phyloP scores from a whole-genome alignment of 2,329 filamentous ascomycete species.

The Paraphoma chrysanthemicola region DNA sequence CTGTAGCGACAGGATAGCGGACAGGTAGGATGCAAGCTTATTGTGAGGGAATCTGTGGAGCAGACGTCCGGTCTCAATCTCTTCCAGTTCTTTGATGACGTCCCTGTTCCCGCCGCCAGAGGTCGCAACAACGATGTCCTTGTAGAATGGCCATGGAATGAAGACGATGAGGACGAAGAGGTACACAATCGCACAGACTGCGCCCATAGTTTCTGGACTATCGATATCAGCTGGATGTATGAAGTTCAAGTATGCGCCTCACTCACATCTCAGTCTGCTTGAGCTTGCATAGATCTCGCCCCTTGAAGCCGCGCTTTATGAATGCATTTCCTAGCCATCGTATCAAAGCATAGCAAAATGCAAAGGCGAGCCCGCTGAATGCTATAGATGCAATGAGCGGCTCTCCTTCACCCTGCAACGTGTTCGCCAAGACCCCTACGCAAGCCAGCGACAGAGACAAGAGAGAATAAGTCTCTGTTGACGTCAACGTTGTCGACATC shows the following conservation, averaged over 20 bases:
- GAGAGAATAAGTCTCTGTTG: slow-evolving; percentile 63
- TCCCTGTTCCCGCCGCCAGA: slow-evolving; percentile 93
- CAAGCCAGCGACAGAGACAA: slow-evolving; percentile 72
- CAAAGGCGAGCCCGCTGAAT: slow-evolving; percentile 84
- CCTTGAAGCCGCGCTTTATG: slow-evolving; percentile 85
- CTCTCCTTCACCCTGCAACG: slow-evolving; percentile 82
- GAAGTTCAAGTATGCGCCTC: slow-evolving; percentile 1
- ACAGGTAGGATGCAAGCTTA: slow-evolving; percentile 95
- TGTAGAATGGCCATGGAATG: slow-evolving; percentile 97
- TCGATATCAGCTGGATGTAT: slow-evolving; percentile 22
- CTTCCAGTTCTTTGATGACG: slow-evolving; percentile 74
- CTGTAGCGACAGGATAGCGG: slow-evolving; percentile 91
- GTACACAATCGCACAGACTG: slow-evolving; percentile 91
- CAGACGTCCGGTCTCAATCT: slow-evolving; percentile 82
- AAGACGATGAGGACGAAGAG: slow-evolving; percentile 88
- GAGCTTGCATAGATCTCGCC: slow-evolving; percentile 84
- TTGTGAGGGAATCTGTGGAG: slow-evolving; percentile 92
- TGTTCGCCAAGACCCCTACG: slow-evolving; percentile 77
- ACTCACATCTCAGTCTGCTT: slow-evolving; percentile 76
- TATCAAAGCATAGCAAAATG: slow-evolving; percentile 83
- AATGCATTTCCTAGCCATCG: slow-evolving; percentile 93
- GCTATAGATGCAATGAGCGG: slow-evolving; percentile 88
- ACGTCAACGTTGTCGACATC: slow-evolving; percentile 53
- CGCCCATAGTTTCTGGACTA: slow-evolving; percentile 93
- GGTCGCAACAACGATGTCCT: slow-evolving; percentile 94